Evolutionary conservation across 805 yeast genomes (phyloP).

Genomic region (Nakazawaea ishiwadae): DNA sequence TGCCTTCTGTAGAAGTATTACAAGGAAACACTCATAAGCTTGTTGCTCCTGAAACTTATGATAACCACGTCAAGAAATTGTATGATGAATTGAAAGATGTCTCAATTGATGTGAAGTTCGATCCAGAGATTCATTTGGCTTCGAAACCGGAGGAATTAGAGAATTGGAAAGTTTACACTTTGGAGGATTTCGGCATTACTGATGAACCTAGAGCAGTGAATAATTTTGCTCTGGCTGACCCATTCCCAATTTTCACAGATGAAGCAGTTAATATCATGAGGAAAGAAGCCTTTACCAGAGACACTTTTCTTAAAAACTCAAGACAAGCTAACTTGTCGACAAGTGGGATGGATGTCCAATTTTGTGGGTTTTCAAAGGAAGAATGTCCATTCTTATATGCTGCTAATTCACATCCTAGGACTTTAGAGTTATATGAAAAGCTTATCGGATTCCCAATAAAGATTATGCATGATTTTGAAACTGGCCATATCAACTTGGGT

Average conservation of each 20-base stretch:
- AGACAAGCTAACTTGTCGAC: constrained; percentile 29
- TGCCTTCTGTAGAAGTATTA: constrained; percentile 11
- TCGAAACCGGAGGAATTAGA: constrained; percentile 22
- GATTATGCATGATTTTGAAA: constrained; percentile 34
- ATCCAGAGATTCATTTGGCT: constrained; percentile 29
- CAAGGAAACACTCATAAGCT: constrained; percentile 9
- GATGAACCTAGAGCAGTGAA: constrained; percentile 29
- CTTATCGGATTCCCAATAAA: constrained; percentile 39
- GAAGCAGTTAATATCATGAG: constrained; percentile 54
- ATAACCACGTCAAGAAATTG: constrained; percentile 1
- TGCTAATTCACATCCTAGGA: constrained; percentile 39
- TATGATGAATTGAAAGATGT: constrained; percentile 11
- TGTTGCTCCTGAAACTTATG: constrained; percentile 7
- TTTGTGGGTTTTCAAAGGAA: constrained; percentile 28
- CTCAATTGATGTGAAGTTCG: constrained; percentile 19
- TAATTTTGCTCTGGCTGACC: constrained; percentile 43
- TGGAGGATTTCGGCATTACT: constrained; percentile 30
- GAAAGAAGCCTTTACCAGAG: constrained; percentile 43
- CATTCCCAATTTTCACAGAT: constrained; percentile 54
- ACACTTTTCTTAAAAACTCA: constrained; percentile 35
- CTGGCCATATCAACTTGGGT: constrained; percentile 34
- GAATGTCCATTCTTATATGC: constrained; percentile 29
- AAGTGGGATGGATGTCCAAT: constrained; percentile 24
- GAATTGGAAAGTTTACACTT: constrained; percentile 29
- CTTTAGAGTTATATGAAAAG: constrained; percentile 29